Conservation (phyloP, 2,329 filamentous ascomycete genomes). For the Colletotrichum sp. region DNA sequence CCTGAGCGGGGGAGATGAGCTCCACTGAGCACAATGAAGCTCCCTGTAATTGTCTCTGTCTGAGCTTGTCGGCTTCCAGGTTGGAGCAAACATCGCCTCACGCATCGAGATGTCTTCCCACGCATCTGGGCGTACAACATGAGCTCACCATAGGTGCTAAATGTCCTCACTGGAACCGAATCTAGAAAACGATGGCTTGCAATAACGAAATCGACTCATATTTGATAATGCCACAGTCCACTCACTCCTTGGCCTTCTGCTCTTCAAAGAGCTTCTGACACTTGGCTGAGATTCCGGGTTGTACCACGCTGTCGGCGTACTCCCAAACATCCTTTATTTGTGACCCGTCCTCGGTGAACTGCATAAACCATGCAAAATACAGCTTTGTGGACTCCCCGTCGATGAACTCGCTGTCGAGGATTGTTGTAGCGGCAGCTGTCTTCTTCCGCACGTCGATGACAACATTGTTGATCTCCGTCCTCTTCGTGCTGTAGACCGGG, state of each 20-base stretch:
- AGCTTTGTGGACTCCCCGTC: neutral
- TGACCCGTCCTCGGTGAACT: neutral
- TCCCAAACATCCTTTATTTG: neutral
- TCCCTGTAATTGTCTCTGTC: neutral
- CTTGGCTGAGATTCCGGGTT: neutral
- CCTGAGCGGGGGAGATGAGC: neutral
- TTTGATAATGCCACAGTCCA: neutral
- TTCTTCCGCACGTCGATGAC: neutral
- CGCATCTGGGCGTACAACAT: neutral
- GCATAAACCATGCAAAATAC: neutral
- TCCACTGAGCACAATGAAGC: neutral
- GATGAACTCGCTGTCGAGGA: neutral
- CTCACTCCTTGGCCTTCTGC: neutral
- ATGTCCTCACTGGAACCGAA: neutral
- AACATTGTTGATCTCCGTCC: neutral
- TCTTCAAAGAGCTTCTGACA: neutral
- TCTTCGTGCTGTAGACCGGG: neutral
- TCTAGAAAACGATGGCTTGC: fast-evolving
- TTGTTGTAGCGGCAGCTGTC: neutral
- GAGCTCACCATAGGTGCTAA: fast-evolving
- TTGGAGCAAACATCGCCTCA: neutral
- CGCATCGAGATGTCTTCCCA: neutral
- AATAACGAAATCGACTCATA: neutral
- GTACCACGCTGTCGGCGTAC: neutral
- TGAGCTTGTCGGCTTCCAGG: neutral